phyloP scores from a whole-genome alignment of 257 asterid species.

The Leonotis leonurus region DNA sequence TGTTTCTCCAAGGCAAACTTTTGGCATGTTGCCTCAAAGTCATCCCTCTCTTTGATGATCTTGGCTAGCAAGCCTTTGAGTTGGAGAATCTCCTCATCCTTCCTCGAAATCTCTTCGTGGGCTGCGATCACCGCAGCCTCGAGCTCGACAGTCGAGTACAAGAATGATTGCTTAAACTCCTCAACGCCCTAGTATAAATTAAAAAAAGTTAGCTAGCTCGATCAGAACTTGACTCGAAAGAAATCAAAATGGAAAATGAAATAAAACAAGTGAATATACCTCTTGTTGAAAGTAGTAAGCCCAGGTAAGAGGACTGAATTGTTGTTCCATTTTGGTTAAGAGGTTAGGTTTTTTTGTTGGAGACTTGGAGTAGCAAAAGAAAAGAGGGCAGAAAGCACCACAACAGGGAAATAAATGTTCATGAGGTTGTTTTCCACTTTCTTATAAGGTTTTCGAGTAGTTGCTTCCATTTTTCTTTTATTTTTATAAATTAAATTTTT shows the following conservation, averaged over 20 bases:
- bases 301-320: conserved; percentile 74
- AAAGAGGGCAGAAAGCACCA: conserved; percentile 26
- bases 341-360: too few relatives aligned
- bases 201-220: background rate
- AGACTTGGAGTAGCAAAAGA: conserved; percentile 18
- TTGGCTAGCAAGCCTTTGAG: conserved; percentile 49
- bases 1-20: conserved; percentile 42
- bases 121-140: conserved; percentile 63
- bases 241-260: background rate
- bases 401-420: conserved; percentile 41
- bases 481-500: conserved; percentile 46
- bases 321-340: conserved; percentile 64
- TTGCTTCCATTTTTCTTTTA: conserved; percentile 3
- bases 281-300: conserved; percentile 66
- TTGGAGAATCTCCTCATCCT: conserved; percentile 73
- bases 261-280: too few relatives aligned
- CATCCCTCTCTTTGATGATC: conserved; percentile 64
- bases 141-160: conserved; percentile 72
- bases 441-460: conserved; percentile 36
- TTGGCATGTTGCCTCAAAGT: conserved; percentile 43
- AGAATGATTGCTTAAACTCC: conserved; percentile 65
- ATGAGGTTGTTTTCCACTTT: conserved; percentile 37
- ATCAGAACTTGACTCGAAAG: background rate
- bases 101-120: conserved; percentile 72
- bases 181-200: conserved; percentile 63